Conservation (phyloP, 164 flowering plant genomes). For the Annona squamosa region DNA sequence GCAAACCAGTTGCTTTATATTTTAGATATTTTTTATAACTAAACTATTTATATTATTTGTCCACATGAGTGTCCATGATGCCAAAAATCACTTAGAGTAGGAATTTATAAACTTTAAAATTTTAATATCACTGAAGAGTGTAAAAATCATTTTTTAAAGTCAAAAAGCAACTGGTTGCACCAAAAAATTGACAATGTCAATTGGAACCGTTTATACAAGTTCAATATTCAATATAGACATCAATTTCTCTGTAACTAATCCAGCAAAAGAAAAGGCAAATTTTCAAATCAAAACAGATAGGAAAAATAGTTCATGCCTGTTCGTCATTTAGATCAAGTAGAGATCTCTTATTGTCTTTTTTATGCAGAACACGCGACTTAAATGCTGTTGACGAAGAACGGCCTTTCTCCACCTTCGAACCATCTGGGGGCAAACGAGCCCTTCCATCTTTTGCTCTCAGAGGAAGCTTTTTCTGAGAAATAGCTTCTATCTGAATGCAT, state of each 20-base stretch:
- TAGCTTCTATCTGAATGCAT: conserved; percentile 26
- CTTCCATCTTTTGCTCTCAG: conserved; percentile 35
- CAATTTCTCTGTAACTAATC: neutral
- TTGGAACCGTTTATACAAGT: neutral
- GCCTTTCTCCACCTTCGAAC: conserved; percentile 22
- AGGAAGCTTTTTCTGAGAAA: conserved; percentile 30
- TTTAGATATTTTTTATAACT: no score
- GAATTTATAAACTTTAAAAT: no score
- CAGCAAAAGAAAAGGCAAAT: neutral
- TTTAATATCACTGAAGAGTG: no score
- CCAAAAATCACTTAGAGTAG: no score
- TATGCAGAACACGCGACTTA: conserved; percentile 47
- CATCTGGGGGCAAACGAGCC: conserved; percentile 19
- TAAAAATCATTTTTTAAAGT: neutral
- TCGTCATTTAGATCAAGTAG: conserved; percentile 46
- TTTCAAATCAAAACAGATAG: no score
- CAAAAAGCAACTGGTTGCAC: neutral
- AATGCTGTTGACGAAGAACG: conserved; percentile 33
- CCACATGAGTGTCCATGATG: no score
- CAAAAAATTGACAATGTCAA: neutral
- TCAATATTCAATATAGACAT: neutral
- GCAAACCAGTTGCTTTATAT: no score
- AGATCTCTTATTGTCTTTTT: conserved; percentile 46
- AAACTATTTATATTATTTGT: no score
- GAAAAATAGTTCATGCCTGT: conserved; percentile 36